These are phyloP conservation scores for Aegle marmelos DNA, from an alignment of 345 rosid genomes.

Conservation along the genomic window DNA sequence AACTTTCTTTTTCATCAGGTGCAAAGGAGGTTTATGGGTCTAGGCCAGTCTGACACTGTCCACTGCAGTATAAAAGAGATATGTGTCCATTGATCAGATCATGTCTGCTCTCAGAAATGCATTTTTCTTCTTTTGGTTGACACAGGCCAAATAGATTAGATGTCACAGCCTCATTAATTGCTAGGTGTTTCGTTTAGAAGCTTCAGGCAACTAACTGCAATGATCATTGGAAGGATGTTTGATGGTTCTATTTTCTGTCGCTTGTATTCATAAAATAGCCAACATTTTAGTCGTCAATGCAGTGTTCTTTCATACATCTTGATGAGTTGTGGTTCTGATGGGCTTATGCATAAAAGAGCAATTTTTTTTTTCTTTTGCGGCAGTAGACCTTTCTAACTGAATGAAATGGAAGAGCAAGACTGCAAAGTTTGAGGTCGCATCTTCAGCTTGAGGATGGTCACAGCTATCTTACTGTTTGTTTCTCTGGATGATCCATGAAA, in stretches of 20 bases:
- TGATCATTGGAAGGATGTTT: background rate
- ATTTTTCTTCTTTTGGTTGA: background rate
- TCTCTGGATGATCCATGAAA: background rate
- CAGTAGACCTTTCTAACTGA: background rate
- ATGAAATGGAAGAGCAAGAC: background rate
- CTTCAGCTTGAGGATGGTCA: background rate
- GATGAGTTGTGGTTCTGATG: constrained; percentile 4
- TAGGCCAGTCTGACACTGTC: background rate
- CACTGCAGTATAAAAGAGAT: background rate
- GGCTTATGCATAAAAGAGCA: background rate
- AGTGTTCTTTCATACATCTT: background rate
- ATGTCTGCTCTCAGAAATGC: background rate
- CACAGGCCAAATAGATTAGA: background rate
- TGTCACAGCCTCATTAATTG: background rate
- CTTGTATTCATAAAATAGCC: background rate
- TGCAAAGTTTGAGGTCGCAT: background rate
- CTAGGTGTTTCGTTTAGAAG: background rate
- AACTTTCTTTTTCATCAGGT: background rate
- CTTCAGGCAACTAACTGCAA: background rate
- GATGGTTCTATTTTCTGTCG: background rate
- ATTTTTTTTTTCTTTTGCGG: background rate
- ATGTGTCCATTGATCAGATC: background rate
- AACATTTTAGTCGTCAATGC: background rate
- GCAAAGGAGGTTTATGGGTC: background rate
- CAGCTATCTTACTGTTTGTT: background rate